Percentiles rank a stretch among this genome's conserved stretches.
Evolutionary conservation across 805 yeast species (phyloP).

Genomic region (Monosporozyma aquatica): DNA sequence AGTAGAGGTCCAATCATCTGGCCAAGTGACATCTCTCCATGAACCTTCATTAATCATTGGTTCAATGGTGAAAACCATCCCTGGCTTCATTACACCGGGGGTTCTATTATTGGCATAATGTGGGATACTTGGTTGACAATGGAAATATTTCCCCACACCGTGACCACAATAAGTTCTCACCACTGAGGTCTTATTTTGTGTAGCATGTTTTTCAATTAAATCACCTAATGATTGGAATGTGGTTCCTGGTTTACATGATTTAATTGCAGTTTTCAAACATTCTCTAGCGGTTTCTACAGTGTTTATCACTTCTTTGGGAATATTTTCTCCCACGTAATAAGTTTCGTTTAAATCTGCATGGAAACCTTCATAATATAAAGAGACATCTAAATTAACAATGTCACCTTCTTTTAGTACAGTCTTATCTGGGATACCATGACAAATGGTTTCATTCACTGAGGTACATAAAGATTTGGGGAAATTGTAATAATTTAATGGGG

Average conservation of each 20-base stretch:
- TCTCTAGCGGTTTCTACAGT: slow-evolving; percentile 90
- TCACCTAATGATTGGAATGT: slow-evolving; percentile 83
- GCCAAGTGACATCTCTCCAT: slow-evolving; percentile 80
- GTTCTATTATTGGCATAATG: slow-evolving; percentile 93
- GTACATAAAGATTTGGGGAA: slow-evolving; percentile 91
- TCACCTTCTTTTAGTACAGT: slow-evolving; percentile 86
- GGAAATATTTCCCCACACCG: slow-evolving; percentile 82
- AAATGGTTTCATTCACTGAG: slow-evolving; percentile 87
- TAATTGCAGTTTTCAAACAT: slow-evolving; percentile 75
- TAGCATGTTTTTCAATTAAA: slow-evolving; percentile 79
- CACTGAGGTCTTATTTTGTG: slow-evolving; percentile 67
- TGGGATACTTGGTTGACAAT: slow-evolving; percentile 85
- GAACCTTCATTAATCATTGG: slow-evolving; percentile 91
- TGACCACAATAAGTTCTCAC: slow-evolving; percentile 91
- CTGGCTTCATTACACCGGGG: slow-evolving; percentile 88
- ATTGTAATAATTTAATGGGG: slow-evolving; percentile 88
- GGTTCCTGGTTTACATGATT: slow-evolving; percentile 80
- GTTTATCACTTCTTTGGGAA: slow-evolving; percentile 61
- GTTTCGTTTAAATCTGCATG: slow-evolving; percentile 96
- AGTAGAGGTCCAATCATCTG: slow-evolving; percentile 93
- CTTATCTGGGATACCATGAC: slow-evolving; percentile 96
- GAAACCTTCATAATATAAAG: slow-evolving; percentile 76
- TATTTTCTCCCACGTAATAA: slow-evolving; percentile 83
- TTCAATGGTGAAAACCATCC: slow-evolving; percentile 94
- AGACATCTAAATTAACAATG: slow-evolving; percentile 82